Evolutionary conservation across 345 rosid species (phyloP).

Genomic region (Pelargonium nanum): DNA sequence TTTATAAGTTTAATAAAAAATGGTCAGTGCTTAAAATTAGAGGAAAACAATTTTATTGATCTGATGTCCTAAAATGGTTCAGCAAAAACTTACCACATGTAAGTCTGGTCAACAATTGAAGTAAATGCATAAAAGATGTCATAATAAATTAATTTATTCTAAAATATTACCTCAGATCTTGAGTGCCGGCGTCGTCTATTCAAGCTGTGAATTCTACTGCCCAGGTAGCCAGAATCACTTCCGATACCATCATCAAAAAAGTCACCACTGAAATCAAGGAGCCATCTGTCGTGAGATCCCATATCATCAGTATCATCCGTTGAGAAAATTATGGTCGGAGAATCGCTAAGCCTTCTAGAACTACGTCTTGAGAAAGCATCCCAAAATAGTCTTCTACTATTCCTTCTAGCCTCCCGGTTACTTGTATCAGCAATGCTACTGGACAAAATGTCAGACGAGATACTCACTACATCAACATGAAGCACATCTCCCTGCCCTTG

Average conservation of each 20-base stretch:
- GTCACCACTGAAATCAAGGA: slow-evolving; percentile 36
- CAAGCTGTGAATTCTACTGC: slow-evolving; percentile 38
- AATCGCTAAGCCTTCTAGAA: slow-evolving; percentile 32
- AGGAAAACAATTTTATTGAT: neutral
- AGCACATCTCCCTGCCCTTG: slow-evolving; percentile 22
- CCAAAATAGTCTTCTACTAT: slow-evolving; percentile 42
- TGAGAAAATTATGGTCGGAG: slow-evolving; percentile 34
- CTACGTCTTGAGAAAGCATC: slow-evolving; percentile 50
- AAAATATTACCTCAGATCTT: slow-evolving; percentile 48
- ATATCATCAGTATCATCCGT: slow-evolving; percentile 30
- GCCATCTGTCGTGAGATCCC: slow-evolving; percentile 44
- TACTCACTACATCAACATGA: slow-evolving; percentile 45
- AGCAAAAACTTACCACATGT: neutral
- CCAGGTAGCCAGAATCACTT: slow-evolving; percentile 34
- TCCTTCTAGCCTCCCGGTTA: slow-evolving; percentile 36
- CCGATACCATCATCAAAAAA: slow-evolving; percentile 27
- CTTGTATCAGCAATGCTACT: slow-evolving; percentile 26
- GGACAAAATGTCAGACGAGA: slow-evolving; percentile 40
- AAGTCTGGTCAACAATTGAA: neutral
- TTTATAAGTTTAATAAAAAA: too few species aligned
- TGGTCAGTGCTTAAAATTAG: neutral
- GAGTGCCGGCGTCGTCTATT: slow-evolving; percentile 40
- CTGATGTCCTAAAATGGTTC: neutral
- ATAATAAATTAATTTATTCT: neutral
- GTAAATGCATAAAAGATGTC: neutral